These are phyloP conservation scores for Ophiorrhiza pumila DNA, from an alignment of 257 asterid genomes.

Conservation along the genomic window DNA sequence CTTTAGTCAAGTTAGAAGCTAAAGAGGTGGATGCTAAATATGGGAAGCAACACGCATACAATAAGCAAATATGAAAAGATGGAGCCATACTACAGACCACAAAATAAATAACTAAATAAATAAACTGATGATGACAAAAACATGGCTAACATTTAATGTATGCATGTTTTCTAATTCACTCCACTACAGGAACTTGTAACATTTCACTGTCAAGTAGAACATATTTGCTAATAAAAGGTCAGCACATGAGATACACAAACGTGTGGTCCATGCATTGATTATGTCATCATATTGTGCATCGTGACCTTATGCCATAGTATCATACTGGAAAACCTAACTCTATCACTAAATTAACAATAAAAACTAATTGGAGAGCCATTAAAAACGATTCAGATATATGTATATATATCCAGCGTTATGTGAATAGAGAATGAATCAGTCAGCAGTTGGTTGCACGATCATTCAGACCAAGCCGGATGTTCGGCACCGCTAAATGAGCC, in stretches of 20 bases:
- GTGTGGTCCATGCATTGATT: background rate
- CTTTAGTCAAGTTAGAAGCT: background rate
- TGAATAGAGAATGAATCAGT: slow-evolving; percentile 29
- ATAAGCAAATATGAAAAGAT: background rate
- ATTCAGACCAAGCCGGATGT: slow-evolving; percentile 24
- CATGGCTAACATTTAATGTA: background rate
- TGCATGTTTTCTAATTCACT: background rate
- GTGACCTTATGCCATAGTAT: background rate
- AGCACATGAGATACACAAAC: background rate
- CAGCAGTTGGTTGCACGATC: slow-evolving; percentile 18
- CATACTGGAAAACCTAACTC: background rate
- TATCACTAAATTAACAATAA: background rate
- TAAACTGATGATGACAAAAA: background rate
- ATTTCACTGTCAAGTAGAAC: background rate
- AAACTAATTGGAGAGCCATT: background rate
- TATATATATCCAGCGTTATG: background rate
- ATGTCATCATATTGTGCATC: no score
- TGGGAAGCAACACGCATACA: background rate
- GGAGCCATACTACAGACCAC: background rate
- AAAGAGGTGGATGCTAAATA: background rate
- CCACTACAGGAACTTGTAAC: no score
- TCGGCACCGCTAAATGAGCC: slow-evolving; percentile 22
- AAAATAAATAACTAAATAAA: background rate
- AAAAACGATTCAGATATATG: background rate
- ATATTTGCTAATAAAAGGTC: background rate